A percentile compares a stretch with the other conserved stretches of the same genome.
Evolutionary conservation across 2,329 filamentous ascomycete species (phyloP).

Genomic region (Bipolaris cookei): DNA sequence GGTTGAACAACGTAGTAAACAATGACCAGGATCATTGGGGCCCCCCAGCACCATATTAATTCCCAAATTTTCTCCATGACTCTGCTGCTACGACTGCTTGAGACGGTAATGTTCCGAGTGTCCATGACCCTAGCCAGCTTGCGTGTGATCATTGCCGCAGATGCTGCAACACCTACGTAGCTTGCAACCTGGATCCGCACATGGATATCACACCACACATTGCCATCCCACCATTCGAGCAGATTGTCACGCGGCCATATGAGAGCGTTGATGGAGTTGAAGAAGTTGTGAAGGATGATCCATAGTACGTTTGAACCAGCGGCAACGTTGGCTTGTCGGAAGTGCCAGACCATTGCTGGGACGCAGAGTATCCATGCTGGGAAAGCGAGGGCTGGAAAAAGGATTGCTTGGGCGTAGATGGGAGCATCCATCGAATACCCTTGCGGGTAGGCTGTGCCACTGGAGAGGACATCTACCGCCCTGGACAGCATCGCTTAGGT

Average conservation of each 20-base stretch:
- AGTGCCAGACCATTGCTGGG: conserved; percentile 66
- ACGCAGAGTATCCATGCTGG: conserved; percentile 61
- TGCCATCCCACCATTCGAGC: conserved; percentile 63
- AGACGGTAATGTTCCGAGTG: conserved; percentile 61
- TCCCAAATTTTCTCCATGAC: conserved; percentile 59
- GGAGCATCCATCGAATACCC: conserved; percentile 11
- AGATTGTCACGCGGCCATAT: conserved; percentile 68
- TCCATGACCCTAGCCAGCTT: conserved; percentile 67
- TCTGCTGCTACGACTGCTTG: conserved; percentile 58
- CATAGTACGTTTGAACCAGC: conserved; percentile 64
- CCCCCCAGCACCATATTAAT: conserved; percentile 60
- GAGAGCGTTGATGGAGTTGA: conserved; percentile 66
- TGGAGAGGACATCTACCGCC: not conserved
- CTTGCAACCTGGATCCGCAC: conserved; percentile 63
- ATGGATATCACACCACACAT: conserved; percentile 69
- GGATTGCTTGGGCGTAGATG: conserved; percentile 46
- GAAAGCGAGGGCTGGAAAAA: conserved; percentile 58
- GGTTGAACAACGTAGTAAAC: conserved; percentile 66
- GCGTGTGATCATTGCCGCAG: conserved; percentile 64
- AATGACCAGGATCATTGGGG: conserved; percentile 62
- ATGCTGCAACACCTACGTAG: conserved; percentile 60
- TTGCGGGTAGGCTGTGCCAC: not conserved
- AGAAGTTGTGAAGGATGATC: conserved; percentile 62
- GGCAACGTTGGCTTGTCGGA: conserved; percentile 65
- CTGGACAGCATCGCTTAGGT: not conserved